Evolutionary conservation across 2,329 filamentous ascomycete genomes (phyloP).

Genomic region (Ceratocystis destructans): DNA sequence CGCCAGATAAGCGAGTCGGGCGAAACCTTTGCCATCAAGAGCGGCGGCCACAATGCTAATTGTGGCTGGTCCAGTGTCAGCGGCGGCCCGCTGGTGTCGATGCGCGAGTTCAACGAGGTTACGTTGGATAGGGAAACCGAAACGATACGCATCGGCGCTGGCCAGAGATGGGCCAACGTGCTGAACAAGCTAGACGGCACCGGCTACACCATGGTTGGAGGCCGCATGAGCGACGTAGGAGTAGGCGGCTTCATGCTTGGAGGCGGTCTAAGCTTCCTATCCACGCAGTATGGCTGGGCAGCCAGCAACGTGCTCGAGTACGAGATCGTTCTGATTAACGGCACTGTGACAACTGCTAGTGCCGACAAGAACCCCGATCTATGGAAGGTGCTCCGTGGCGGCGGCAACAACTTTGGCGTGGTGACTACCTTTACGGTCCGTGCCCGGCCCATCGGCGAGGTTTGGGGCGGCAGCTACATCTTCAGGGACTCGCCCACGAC

Average conservation of each 20-base stretch:
- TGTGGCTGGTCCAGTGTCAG: constrained; percentile 23
- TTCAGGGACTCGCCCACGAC: constrained; percentile 22
- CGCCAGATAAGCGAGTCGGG: constrained; percentile 16
- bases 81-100: constrained; percentile 22
- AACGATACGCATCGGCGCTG: constrained; percentile 32
- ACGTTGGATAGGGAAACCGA: constrained; percentile 21
- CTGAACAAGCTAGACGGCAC: constrained; percentile 24
- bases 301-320: constrained; percentile 34
- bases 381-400: constrained; percentile 43
- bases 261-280: constrained; percentile 22
- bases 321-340: constrained; percentile 33
- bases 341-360: constrained; percentile 31
- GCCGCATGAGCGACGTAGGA: constrained; percentile 28
- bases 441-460: constrained; percentile 27
- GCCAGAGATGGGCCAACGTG: constrained; percentile 30
- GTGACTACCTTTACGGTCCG: constrained; percentile 36
- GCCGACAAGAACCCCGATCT: constrained; percentile 34
- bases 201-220: constrained; percentile 31
- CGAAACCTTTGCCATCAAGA: constrained; percentile 30
- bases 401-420: constrained; percentile 44
- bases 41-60: constrained; percentile 26
- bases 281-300: constrained; percentile 29
- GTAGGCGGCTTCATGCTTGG: constrained; percentile 25
- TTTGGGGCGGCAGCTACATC: constrained; percentile 26
- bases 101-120: constrained; percentile 22